These are phyloP conservation scores for Globisporangium solare DNA, from an alignment of 352 stramenopile species.

Conservation along the genomic window DNA sequence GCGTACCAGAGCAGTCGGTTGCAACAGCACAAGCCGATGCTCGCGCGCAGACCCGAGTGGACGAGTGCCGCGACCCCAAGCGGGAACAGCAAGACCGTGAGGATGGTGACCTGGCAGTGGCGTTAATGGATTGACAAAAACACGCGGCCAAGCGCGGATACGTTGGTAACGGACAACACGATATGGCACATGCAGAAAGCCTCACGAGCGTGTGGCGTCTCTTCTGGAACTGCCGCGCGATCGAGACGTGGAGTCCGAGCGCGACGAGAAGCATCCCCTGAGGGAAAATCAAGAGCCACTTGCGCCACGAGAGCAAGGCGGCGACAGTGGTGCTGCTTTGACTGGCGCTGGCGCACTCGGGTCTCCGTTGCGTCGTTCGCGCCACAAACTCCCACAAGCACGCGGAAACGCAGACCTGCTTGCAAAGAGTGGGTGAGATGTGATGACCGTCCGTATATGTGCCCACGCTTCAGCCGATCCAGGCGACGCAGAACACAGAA, in stretches of 20 bases:
- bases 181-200: no score
- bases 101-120: slow-evolving; percentile 2
- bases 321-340: no score
- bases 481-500: not conserved
- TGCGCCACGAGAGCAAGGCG: slow-evolving; percentile 3
- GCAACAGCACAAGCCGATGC: slow-evolving; percentile 34
- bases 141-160: not conserved
- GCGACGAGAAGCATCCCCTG: slow-evolving; percentile 14
- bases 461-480: not conserved
- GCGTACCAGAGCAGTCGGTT: slow-evolving; percentile 26
- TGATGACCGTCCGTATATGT: slow-evolving; percentile 3
- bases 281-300: slow-evolving; percentile 13
- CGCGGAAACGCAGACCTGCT: no score
- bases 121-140: not conserved
- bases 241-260: slow-evolving; percentile 6
- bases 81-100: slow-evolving; percentile 11
- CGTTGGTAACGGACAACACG: no score
- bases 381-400: no score
- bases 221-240: not conserved
- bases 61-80: slow-evolving; percentile 14
- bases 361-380: no score
- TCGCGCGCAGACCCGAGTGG: slow-evolving; percentile 21
- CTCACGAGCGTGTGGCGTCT: no score
- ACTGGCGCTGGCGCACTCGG: no score
- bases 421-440: no score